Evolutionary conservation across 2,329 filamentous ascomycete species (phyloP).

Genomic region (Colletotrichum eleusines): DNA sequence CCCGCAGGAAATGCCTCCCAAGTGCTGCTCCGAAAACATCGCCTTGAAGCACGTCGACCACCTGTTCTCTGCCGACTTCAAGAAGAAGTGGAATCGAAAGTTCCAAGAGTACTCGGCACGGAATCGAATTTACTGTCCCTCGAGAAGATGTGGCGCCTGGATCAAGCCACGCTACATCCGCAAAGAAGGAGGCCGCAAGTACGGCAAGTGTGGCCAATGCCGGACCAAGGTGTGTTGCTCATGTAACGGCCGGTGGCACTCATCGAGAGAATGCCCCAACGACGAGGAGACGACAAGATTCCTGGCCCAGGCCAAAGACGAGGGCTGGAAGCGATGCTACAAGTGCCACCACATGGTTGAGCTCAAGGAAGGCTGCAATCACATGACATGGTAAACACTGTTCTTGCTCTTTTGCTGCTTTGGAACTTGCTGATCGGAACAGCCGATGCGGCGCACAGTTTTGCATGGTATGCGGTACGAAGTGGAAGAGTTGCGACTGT

Average conservation of each 20-base stretch:
- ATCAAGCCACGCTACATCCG: constrained; percentile 79
- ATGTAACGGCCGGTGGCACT: constrained; percentile 83
- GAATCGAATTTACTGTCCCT: constrained; percentile 83
- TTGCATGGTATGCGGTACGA: constrained; percentile 85
- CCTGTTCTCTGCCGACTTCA: constrained; percentile 80
- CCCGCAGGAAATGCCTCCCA: constrained; percentile 85
- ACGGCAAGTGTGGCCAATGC: constrained; percentile 78
- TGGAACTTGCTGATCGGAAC: constrained; percentile 37
- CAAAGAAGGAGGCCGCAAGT: constrained; percentile 69
- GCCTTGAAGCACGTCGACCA: constrained; percentile 80
- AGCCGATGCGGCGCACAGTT: constrained; percentile 86
- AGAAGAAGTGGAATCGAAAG: constrained; percentile 83
- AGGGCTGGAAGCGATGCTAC: constrained; percentile 82
- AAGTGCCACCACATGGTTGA: constrained; percentile 81
- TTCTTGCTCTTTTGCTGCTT: neutral
- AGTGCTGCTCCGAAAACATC: constrained; percentile 82
- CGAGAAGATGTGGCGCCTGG: constrained; percentile 79
- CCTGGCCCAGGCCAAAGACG: constrained; percentile 73
- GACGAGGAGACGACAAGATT: constrained; percentile 75
- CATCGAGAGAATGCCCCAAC: constrained; percentile 74
- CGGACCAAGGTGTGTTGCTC: constrained; percentile 78
- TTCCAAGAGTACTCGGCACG: constrained; percentile 81
- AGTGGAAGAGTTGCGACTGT: constrained; percentile 88
- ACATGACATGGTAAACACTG: constrained; percentile 83
- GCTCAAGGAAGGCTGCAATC: constrained; percentile 85